phyloP scores from a whole-genome alignment of 139 green algal genomes.

The Marvania coccoides region DNA sequence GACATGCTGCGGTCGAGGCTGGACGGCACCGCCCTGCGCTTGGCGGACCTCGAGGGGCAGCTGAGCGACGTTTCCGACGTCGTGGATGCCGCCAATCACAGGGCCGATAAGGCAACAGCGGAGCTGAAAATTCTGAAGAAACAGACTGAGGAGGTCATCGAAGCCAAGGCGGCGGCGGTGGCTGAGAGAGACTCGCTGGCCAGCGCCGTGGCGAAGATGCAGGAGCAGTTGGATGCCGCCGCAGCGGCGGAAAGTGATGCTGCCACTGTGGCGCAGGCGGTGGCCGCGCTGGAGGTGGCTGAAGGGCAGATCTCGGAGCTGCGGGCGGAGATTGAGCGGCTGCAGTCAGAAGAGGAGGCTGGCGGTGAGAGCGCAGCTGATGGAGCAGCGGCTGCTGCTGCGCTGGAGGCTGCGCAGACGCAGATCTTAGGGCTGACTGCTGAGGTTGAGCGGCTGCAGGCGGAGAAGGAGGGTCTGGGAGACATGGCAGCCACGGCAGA shows the following conservation, averaged over 20 bases:
- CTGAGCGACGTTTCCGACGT: not conserved
- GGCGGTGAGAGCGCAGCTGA: too few species aligned
- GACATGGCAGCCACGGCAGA: too few species aligned
- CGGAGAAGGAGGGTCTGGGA: too few species aligned
- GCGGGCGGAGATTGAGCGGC: not conserved
- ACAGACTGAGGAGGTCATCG: constrained; percentile 14
- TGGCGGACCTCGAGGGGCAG: not conserved
- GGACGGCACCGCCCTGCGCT: not conserved
- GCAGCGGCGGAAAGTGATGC: constrained; percentile 2
- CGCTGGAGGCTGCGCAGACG: not conserved
- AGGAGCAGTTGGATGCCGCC: not conserved
- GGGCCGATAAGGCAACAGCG: not conserved
- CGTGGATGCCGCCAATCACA: not conserved
- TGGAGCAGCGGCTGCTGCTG: constrained; percentile 1
- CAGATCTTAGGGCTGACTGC: too few species aligned
- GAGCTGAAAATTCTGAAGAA: constrained; percentile 1
- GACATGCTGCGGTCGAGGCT: not conserved
- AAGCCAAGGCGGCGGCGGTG: not conserved
- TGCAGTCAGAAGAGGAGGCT: not conserved
- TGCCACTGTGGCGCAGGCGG: not conserved
- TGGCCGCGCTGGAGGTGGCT: not conserved
- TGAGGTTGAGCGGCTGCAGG: too few species aligned
- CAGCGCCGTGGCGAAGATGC: not conserved
- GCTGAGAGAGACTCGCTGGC: not conserved
- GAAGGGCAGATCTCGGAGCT: not conserved